Percentiles rank a stretch among this genome's conserved stretches.
Conservation (phyloP, 2,329 filamentous ascomycete genomes). For the Neofusicoccum parvum region DNA sequence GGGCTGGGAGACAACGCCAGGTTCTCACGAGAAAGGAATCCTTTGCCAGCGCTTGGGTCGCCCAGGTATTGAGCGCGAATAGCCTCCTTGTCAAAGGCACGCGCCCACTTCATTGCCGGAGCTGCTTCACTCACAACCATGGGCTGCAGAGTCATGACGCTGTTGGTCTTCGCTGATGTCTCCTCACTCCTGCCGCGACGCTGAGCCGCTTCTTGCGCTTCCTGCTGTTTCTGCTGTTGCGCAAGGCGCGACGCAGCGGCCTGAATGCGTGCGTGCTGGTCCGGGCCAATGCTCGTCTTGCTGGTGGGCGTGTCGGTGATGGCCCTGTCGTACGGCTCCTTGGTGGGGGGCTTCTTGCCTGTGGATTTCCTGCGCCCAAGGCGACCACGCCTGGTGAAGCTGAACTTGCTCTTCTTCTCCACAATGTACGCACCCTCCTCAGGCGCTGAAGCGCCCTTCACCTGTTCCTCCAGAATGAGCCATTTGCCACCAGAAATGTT, state of each 20-base stretch:
- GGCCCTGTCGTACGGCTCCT: constrained; percentile 55
- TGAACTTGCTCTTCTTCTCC: constrained; percentile 94
- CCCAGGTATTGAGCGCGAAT: constrained; percentile 85
- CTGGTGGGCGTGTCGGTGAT: constrained; percentile 60
- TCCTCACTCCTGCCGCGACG: constrained; percentile 59
- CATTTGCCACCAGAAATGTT: constrained; percentile 78
- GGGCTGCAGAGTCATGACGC: constrained; percentile 84
- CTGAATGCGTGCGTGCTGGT: constrained; percentile 91
- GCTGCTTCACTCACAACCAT: constrained; percentile 83
- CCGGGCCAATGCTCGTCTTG: constrained; percentile 82
- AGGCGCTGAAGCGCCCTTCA: constrained; percentile 88
- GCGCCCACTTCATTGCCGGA: constrained; percentile 96
- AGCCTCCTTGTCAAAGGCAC: constrained; percentile 88
- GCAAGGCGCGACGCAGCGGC: constrained; percentile 85
- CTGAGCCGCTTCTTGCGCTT: constrained; percentile 49
- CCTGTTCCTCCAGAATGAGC: constrained; percentile 94
- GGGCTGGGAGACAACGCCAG: constrained; percentile 28
- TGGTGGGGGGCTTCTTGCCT: constrained; percentile 47
- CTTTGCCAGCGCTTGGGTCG: constrained; percentile 71
- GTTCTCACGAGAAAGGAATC: constrained; percentile 50
- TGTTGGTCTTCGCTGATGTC: constrained; percentile 75
- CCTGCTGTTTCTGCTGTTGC: constrained; percentile 65
- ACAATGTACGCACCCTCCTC: constrained; percentile 86
- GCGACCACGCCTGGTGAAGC: constrained; percentile 73
- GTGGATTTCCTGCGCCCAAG: constrained; percentile 57